A percentile compares a stretch with the other conserved stretches of the same genome.
These are phyloP conservation scores for Naganishia vishniacii DNA, from an alignment of 768 basidiomycete genomes.

Conservation along the genomic window DNA sequence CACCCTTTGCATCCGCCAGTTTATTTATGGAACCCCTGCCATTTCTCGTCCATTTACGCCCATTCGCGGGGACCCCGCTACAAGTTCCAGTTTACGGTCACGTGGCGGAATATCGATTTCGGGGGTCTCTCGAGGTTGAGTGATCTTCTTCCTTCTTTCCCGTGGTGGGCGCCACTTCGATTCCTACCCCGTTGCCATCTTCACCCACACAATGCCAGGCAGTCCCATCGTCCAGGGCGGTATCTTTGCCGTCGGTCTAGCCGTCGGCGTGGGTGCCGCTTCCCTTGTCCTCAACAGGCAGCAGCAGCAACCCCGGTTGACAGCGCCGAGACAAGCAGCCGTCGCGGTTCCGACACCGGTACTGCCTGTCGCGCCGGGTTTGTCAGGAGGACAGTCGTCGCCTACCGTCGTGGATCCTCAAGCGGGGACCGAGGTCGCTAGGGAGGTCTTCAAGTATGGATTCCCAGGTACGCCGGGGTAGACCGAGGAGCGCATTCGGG, in stretches of 20 bases:
- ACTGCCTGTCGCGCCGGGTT: too few species aligned
- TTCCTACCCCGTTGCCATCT: too few species aligned
- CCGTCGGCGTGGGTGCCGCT: constrained; percentile 66
- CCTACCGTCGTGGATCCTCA: constrained; percentile 13
- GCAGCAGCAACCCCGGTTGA: constrained; percentile 42
- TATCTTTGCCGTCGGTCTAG: constrained; percentile 73
- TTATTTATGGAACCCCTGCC: neutral
- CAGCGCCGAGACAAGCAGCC: constrained; percentile 55
- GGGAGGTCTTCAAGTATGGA: constrained; percentile 65
- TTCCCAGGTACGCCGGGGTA: constrained; percentile 61
- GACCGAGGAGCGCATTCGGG: too few species aligned
- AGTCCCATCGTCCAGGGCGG: constrained; percentile 21
- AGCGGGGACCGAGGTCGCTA: constrained; percentile 27
- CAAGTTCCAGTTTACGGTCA: neutral
- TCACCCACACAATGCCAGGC: constrained; percentile 16
- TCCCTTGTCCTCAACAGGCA: constrained; percentile 38
- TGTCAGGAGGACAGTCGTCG: constrained; percentile 34
- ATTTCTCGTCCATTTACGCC: neutral
- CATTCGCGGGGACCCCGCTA: neutral
- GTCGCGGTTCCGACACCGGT: constrained; percentile 38
- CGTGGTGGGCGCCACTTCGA: too few species aligned
- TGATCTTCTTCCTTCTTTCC: too few species aligned
- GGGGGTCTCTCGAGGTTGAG: too few species aligned
- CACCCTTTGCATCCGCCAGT: neutral
- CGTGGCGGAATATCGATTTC: too few species aligned